A percentile compares a stretch with the other conserved stretches of the same genome.
These are phyloP conservation scores for Coniophora puteana DNA, from an alignment of 1,284 basidiomycete species.

Conservation along the genomic window DNA sequence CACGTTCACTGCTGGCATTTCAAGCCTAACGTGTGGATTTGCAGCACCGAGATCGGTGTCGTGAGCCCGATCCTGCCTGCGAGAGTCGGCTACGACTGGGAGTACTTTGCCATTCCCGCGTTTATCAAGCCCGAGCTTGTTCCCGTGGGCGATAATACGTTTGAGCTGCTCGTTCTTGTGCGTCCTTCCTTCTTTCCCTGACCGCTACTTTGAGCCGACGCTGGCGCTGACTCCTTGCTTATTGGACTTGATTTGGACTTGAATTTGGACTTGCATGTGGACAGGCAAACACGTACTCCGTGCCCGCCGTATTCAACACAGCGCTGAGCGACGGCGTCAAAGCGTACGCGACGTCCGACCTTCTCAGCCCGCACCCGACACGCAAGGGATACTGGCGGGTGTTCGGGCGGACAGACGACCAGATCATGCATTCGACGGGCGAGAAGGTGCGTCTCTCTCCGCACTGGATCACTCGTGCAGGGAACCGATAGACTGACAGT, in stretches of 20 bases:
- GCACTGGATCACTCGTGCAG: too few species aligned
- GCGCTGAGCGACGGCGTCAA: constrained; percentile 19
- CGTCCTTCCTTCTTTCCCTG: background rate
- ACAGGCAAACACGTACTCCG: too few species aligned
- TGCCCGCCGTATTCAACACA: too few species aligned
- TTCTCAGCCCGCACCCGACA: constrained; percentile 42
- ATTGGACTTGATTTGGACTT: constrained; percentile 10
- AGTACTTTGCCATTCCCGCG: constrained; percentile 19
- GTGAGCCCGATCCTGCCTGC: constrained; percentile 1
- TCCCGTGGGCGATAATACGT: constrained; percentile 14
- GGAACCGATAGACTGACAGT: too few species aligned
- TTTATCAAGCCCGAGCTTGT: constrained; percentile 4
- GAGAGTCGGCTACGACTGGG: constrained; percentile 19
- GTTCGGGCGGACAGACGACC: constrained; percentile 45
- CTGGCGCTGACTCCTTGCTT: background rate
- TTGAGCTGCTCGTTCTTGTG: constrained; percentile 14
- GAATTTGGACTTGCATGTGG: too few species aligned
- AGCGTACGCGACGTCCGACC: constrained; percentile 35
- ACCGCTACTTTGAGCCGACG: background rate
- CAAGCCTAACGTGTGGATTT: background rate
- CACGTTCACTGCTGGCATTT: constrained; percentile 14
- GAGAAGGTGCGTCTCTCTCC: constrained; percentile 37
- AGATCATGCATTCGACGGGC: constrained; percentile 48
- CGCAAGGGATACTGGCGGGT: constrained; percentile 40
- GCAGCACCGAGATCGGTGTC: background rate